phyloP scores from a whole-genome alignment of 2,329 filamentous ascomycete genomes.

The Nemania diffusa region DNA sequence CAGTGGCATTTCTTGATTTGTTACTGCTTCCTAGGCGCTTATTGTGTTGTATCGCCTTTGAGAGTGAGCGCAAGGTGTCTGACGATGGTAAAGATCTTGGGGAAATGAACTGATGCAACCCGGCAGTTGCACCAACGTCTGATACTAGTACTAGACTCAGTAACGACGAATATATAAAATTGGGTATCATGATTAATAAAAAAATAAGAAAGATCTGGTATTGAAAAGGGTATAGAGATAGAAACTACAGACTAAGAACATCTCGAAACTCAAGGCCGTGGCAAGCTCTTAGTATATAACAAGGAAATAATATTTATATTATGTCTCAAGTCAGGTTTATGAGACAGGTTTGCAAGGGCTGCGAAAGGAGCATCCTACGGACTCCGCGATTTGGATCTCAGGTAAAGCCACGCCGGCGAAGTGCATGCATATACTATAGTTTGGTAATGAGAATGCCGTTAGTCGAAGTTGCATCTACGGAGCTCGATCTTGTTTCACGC shows the following conservation, averaged over 20 bases:
- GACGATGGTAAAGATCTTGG: background rate
- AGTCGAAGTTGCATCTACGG: slow-evolving; percentile 3
- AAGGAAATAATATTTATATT: background rate
- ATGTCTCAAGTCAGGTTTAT: background rate
- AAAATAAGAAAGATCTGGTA: background rate
- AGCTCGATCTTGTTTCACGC: slow-evolving; percentile 11
- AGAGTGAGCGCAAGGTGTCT: slow-evolving; percentile 15
- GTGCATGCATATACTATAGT: background rate
- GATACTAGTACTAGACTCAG: slow-evolving; percentile 21
- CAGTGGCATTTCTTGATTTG: slow-evolving; percentile 46
- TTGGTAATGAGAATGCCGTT: slow-evolving; percentile 4
- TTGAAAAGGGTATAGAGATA: background rate
- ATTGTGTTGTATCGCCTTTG: slow-evolving; percentile 10
- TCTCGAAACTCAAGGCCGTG: background rate
- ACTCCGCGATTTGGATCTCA: background rate
- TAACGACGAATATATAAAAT: slow-evolving; percentile 5
- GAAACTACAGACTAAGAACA: background rate
- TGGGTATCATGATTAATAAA: slow-evolving; percentile 14
- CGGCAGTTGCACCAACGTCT: background rate
- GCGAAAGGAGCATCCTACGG: slow-evolving; percentile 6
- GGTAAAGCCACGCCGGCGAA: background rate
- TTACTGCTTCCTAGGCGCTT: slow-evolving; percentile 14
- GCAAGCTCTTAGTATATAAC: slow-evolving; percentile 5
- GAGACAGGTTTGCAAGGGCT: background rate
- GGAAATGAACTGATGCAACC: background rate